phyloP scores from a whole-genome alignment of 129 eudicot species.

The Artemisia tridentata region DNA sequence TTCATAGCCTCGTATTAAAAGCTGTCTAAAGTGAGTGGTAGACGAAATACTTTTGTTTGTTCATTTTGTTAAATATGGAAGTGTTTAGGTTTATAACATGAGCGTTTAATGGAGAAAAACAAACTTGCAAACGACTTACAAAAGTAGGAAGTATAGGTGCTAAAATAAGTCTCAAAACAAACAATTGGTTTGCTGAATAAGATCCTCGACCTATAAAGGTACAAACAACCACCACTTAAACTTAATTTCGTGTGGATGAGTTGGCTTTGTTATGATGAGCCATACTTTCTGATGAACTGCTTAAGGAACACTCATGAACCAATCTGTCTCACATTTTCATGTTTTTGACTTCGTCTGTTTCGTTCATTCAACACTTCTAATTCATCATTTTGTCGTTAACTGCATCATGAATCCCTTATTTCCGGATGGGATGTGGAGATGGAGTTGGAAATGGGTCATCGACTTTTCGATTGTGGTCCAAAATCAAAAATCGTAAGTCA shows the following conservation, averaged over 20 bases:
- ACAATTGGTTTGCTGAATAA: background rate
- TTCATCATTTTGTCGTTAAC: background rate
- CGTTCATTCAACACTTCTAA: background rate
- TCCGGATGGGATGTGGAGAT: background rate
- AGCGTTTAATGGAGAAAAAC: background rate
- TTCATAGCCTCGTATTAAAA: too few relatives aligned
- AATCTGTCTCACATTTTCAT: background rate
- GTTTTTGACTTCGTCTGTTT: background rate
- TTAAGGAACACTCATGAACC: background rate
- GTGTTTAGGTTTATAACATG: background rate
- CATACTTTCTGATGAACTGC: background rate
- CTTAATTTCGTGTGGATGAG: background rate
- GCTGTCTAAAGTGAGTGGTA: too few relatives aligned
- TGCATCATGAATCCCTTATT: background rate
- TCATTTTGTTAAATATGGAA: too few relatives aligned
- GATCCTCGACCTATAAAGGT: background rate
- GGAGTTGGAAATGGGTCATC: slow-evolving; percentile 1
- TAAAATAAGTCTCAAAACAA: background rate
- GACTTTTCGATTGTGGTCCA: background rate
- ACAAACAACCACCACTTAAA: background rate
- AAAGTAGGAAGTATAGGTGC: background rate
- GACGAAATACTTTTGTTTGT: too few relatives aligned
- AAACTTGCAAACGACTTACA: background rate
- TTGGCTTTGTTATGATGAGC: background rate
- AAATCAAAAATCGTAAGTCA: background rate